Conservation (phyloP, 2,329 filamentous ascomycete genomes). For the Fusarium oxysporum region DNA sequence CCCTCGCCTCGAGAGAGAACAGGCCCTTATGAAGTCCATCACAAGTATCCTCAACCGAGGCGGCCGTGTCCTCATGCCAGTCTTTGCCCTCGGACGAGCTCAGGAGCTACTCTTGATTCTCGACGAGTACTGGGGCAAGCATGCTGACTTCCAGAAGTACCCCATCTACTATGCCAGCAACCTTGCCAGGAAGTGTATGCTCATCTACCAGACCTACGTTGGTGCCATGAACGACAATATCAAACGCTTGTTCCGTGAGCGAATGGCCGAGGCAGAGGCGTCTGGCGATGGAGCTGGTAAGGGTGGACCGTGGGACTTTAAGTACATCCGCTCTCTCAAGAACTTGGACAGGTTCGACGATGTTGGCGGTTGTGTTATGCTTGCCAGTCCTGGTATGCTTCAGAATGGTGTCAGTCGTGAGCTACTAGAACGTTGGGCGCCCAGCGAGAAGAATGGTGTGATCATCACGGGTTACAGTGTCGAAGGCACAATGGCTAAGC, state of each 20-base stretch:
- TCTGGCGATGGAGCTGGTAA: slow-evolving; percentile 79
- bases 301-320: slow-evolving; percentile 96
- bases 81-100: slow-evolving; percentile 92
- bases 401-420: slow-evolving; percentile 96
- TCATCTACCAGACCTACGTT: slow-evolving; percentile 98
- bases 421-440: slow-evolving; percentile 93
- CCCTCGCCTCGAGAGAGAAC: slow-evolving; percentile 89
- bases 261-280: slow-evolving; percentile 90
- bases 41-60: slow-evolving; percentile 91
- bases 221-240: slow-evolving; percentile 99
- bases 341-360: slow-evolving; percentile 96
- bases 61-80: slow-evolving; percentile 91
- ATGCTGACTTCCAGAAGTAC: slow-evolving; percentile 86
- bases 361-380: slow-evolving; percentile 94
- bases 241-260: slow-evolving; percentile 91
- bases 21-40: slow-evolving; percentile 94
- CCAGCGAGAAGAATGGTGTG: slow-evolving; percentile 96
- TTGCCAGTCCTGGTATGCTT: slow-evolving; percentile 97
- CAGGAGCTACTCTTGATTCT: slow-evolving; percentile 95
- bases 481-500: slow-evolving; percentile 97
- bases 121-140: slow-evolving; percentile 96
- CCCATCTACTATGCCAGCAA: slow-evolving; percentile 99
- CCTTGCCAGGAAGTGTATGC: slow-evolving; percentile 95
- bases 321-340: slow-evolving; percentile 90
- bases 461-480: slow-evolving; percentile 99